A percentile compares a stretch with the other conserved stretches of the same genome.
Evolutionary conservation across 305 asterid species (phyloP).

Genomic region (Fraxinus sp.): DNA sequence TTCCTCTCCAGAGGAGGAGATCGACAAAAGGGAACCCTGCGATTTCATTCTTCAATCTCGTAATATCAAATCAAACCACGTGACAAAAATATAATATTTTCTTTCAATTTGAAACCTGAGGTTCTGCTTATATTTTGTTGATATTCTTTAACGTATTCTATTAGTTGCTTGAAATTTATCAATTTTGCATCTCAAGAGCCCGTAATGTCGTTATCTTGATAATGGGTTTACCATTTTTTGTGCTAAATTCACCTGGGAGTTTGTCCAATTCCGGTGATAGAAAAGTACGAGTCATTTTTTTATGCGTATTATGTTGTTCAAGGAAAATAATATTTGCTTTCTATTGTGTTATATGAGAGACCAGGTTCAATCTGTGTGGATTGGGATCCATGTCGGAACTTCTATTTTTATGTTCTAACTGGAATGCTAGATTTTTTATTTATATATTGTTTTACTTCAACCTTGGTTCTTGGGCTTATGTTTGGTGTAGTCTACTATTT

Average conservation of each 20-base stretch:
- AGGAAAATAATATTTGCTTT: background rate
- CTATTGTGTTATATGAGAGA: slow-evolving; percentile 31
- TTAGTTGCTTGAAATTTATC: slow-evolving; percentile 21
- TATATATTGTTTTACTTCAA: slow-evolving; percentile 35
- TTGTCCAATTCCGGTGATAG: slow-evolving; percentile 23
- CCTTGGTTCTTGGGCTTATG: slow-evolving; percentile 54
- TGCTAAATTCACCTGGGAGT: slow-evolving; percentile 28
- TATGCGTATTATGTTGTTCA: background rate
- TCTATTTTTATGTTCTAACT: slow-evolving; percentile 45
- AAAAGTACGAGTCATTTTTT: slow-evolving; percentile 12
- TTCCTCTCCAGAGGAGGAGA: slow-evolving; percentile 32
- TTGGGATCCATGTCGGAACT: slow-evolving; percentile 94
- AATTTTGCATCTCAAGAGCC: slow-evolving; percentile 31
- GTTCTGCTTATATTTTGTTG: background rate
- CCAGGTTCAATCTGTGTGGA: slow-evolving; percentile 73
- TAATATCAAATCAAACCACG: slow-evolving; percentile 36
- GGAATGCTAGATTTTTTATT: slow-evolving; percentile 30
- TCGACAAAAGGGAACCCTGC: slow-evolving; percentile 19
- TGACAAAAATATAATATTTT: slow-evolving; percentile 39
- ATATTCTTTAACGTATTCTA: slow-evolving; percentile 9
- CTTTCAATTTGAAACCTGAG: slow-evolving; percentile 7
- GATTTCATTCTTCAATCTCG: slow-evolving; percentile 19
- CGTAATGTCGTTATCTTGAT: slow-evolving; percentile 41
- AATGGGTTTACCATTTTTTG: slow-evolving; percentile 37
- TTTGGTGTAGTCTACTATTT: slow-evolving; percentile 33